Base-by-base conservation (phyloP, 371 early-diverging fungal genomes). In the Mucor circinelloides region DNA sequence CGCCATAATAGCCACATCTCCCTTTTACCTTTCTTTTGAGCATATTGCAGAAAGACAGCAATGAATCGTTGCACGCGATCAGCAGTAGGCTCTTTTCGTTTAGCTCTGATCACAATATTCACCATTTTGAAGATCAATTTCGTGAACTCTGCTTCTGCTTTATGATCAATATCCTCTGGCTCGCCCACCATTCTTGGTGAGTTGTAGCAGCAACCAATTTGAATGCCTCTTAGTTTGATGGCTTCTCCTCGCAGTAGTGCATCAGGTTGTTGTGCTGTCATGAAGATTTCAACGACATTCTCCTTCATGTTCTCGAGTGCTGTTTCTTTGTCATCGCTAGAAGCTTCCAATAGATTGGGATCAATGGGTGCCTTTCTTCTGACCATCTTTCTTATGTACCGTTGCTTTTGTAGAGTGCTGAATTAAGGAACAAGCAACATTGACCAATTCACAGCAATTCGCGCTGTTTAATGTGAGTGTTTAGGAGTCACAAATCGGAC, bases 1-100 rank as follows among this genome's bases (percentile, higher is more conserved):
- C 1, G 15, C 31, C n/a, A 13, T 13, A 13, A 3, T 27, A 25
- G 21, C n/a, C 17, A 12, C 25, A 23, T 32, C 10, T 50, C 50
- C 1, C 1, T 0, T 19, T 44, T 68, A 81, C 89, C 90, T 66
- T 84, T 84, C 69, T 91, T 87, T 62, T 86, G 81, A 23, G 87
- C 87, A 59, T 86, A 89, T 56, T 92, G 87, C 57, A 94, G 81
- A 71, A 93, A 95, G 0, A 87, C 78, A 6, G 90, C 89, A 42
- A 94, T 83, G 64, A 94, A 93, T 66, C 90, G 87, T 46, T 91
- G 79, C 7, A 91, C 83, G 44, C 91, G 79, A 52, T 95, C 95
- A 0, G 90, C 94, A 32, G 85, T 77, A 2, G 89, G 81, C 66
- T 91, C 89, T 34, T 89, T 86, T 74, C 88, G 91, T 68, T 91